These are phyloP conservation scores for Starmerella vaccinii DNA, from an alignment of 805 yeast genomes.

Conservation along the genomic window DNA sequence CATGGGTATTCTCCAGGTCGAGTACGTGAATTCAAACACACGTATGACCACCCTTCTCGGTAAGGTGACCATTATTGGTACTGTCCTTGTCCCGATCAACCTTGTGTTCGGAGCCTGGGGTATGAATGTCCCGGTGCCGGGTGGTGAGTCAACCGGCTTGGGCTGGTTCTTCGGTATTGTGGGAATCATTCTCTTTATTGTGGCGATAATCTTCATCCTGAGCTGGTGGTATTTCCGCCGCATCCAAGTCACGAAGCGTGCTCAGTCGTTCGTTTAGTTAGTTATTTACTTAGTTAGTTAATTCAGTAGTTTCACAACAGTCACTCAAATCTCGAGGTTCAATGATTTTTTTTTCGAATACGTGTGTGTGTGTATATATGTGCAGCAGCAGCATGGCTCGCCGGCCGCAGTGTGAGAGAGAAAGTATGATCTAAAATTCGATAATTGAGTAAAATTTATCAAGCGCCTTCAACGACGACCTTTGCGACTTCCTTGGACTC, in stretches of 20 bases:
- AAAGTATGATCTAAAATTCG: too few relatives aligned
- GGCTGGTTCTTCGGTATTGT: conserved; percentile 64
- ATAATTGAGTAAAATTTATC: too few relatives aligned
- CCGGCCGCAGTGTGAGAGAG: too few relatives aligned
- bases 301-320: background rate
- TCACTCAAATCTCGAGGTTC: background rate
- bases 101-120: conserved; percentile 87
- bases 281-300: too few relatives aligned
- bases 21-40: conserved; percentile 74
- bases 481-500: background rate
- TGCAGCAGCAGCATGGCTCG: too few relatives aligned
- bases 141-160: conserved; percentile 37
- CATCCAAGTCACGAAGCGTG: conserved; percentile 1
- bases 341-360: background rate
- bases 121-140: conserved; percentile 92
- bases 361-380: too few relatives aligned
- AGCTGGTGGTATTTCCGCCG: conserved; percentile 28
- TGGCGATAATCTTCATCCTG: conserved; percentile 32
- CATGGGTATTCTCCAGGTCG: conserved; percentile 86
- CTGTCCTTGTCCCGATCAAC: conserved; percentile 79
- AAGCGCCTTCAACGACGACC: too few relatives aligned
- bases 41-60: conserved; percentile 78
- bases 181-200: conserved; percentile 40
- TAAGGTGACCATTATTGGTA: conserved; percentile 81
- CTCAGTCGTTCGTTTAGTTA: conserved; percentile 3